Evolutionary conservation across 805 yeast genomes (phyloP).

Genomic region (Scheffersomyces spartinae): DNA sequence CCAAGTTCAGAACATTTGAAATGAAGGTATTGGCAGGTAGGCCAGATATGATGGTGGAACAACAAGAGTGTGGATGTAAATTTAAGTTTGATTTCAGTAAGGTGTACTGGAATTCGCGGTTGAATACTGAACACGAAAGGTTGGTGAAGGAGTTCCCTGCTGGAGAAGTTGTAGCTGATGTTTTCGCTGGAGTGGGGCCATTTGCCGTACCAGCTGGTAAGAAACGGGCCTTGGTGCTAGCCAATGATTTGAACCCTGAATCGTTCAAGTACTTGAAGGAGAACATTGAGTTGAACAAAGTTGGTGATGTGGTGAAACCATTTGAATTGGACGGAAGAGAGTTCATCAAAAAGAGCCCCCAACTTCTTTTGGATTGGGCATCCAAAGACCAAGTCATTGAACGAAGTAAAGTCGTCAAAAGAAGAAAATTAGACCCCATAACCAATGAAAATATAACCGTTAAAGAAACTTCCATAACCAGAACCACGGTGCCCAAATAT

Average conservation of each 20-base stretch:
- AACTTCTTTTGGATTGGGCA: conserved; percentile 37
- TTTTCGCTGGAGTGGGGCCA: conserved; percentile 98
- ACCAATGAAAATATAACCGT: conserved; percentile 11
- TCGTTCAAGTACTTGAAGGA: conserved; percentile 58
- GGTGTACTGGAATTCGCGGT: conserved; percentile 95
- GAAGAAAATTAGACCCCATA: conserved; percentile 26
- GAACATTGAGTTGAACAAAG: conserved; percentile 59
- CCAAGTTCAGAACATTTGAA: conserved; percentile 80
- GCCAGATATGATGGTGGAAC: conserved; percentile 65
- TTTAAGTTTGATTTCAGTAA: conserved; percentile 84
- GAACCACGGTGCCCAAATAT: conserved; percentile 39
- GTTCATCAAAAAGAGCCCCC: conserved; percentile 55
- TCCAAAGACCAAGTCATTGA: conserved; percentile 22
- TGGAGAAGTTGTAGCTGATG: conserved; percentile 81
- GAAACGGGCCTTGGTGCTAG: conserved; percentile 66
- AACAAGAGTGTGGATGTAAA: conserved; percentile 74
- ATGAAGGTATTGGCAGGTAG: conserved; percentile 93
- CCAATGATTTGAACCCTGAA: conserved; percentile 89
- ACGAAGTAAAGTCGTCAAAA: conserved; percentile 19
- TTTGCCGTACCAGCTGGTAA: conserved; percentile 95
- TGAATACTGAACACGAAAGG: conserved; percentile 88
- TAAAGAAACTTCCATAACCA: conserved; percentile 4
- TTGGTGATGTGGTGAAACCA: conserved; percentile 43
- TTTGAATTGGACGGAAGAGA: conserved; percentile 75
- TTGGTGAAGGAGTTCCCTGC: conserved; percentile 49